Conservation (phyloP, 352 stramenopile genomes). For the Globisporangium paroecandrum region DNA sequence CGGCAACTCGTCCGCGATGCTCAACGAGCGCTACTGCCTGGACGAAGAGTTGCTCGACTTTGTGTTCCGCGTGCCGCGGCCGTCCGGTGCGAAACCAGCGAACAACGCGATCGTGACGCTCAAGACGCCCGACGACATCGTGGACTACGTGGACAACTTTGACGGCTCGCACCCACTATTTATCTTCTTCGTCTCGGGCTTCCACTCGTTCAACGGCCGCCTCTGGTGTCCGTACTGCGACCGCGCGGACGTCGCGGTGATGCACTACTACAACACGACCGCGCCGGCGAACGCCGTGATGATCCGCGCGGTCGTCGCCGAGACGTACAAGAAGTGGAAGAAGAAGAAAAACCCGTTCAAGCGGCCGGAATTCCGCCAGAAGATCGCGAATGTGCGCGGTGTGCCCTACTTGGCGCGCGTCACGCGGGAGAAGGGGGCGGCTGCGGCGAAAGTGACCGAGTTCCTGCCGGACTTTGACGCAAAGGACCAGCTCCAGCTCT, state of each 20-base stretch:
- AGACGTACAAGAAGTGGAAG: slow-evolving; percentile 68
- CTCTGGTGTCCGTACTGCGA: slow-evolving; percentile 85
- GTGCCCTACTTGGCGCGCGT: slow-evolving; percentile 67
- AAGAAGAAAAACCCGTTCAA: slow-evolving; percentile 77
- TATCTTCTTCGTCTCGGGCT: slow-evolving; percentile 72
- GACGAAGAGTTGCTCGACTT: slow-evolving; percentile 67
- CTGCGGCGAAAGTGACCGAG: slow-evolving; percentile 42
- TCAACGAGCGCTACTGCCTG: slow-evolving; percentile 65
- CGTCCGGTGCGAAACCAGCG: slow-evolving; percentile 26
- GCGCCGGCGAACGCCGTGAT: slow-evolving; percentile 53
- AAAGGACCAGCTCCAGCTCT: slow-evolving; percentile 15
- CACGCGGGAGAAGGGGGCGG: slow-evolving; percentile 31
- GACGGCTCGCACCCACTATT: slow-evolving; percentile 73
- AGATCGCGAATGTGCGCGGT: slow-evolving; percentile 51
- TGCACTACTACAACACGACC: slow-evolving; percentile 78
- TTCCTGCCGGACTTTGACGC: slow-evolving; percentile 43
- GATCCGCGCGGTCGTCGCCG: slow-evolving; percentile 47
- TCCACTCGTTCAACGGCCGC: slow-evolving; percentile 69
- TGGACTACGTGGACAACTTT: slow-evolving; percentile 53
- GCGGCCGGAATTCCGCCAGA: slow-evolving; percentile 46
- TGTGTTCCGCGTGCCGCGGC: slow-evolving; percentile 54
- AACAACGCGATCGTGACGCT: slow-evolving; percentile 59
- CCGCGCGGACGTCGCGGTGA: slow-evolving; percentile 59
- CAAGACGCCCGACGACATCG: slow-evolving; percentile 31
- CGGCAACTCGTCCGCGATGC: slow-evolving; percentile 63